phyloP scores from a whole-genome alignment of 2,329 filamentous ascomycete genomes.

The Aspergillus neotritici region DNA sequence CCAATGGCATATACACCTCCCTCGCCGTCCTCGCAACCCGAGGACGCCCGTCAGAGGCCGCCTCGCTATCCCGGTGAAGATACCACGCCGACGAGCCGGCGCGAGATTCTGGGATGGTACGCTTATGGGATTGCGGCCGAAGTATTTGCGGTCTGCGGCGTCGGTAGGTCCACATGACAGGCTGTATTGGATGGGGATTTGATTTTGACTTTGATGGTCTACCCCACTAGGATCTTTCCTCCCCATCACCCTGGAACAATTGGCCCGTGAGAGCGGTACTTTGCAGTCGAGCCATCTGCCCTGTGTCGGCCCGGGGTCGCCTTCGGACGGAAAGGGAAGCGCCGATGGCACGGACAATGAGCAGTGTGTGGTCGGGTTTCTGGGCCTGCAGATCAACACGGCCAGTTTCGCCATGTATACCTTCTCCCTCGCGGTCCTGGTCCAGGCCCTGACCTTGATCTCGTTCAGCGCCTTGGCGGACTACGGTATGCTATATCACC shows the following conservation, averaged over 20 bases:
- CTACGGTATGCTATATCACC: constrained; percentile 59
- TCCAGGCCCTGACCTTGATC: constrained; percentile 81
- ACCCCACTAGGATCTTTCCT: constrained; percentile 68
- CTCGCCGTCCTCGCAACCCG: constrained; percentile 11
- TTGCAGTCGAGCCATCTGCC: constrained; percentile 47
- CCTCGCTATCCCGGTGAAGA: constrained; percentile 74
- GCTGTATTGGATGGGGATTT: background rate
- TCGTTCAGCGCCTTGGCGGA: constrained; percentile 62
- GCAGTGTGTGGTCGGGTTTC: constrained; percentile 28
- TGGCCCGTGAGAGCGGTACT: constrained; percentile 89
- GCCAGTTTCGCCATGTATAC: constrained; percentile 53
- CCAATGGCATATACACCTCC: constrained; percentile 11
- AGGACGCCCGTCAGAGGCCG: constrained; percentile 22
- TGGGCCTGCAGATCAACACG: constrained; percentile 32
- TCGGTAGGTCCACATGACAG: constrained; percentile 42
- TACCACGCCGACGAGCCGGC: constrained; percentile 70
- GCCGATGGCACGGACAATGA: constrained; percentile 21
- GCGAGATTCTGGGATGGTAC: constrained; percentile 86
- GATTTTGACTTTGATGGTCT: background rate
- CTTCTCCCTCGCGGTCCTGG: constrained; percentile 78
- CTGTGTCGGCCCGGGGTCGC: constrained; percentile 24
- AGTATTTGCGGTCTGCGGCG: constrained; percentile 84
- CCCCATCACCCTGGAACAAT: constrained; percentile 81
- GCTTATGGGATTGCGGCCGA: constrained; percentile 91
- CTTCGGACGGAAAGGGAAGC: constrained; percentile 15